A percentile compares a stretch with the other conserved stretches of the same genome.
These are phyloP conservation scores for Cladophialophora exuberans DNA, from an alignment of 2,329 filamentous ascomycete species.

Conservation along the genomic window DNA sequence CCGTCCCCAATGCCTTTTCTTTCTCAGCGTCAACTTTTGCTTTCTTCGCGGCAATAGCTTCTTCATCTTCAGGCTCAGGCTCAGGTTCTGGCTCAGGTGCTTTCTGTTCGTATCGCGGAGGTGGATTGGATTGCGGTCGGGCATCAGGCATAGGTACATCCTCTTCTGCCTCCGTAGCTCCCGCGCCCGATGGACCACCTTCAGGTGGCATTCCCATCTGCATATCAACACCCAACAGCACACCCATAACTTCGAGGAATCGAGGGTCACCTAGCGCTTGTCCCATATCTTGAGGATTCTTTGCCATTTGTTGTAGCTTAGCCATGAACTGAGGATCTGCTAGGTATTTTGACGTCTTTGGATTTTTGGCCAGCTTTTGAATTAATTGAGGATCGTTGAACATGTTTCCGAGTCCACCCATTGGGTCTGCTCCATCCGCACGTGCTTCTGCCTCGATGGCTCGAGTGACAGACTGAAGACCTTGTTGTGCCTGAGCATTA, in stretches of 20 bases:
- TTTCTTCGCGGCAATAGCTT: conserved; percentile 80
- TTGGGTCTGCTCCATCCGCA: conserved; percentile 62
- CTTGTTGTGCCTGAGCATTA: conserved; percentile 91
- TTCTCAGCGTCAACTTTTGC: conserved; percentile 91
- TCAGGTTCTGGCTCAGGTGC: conserved; percentile 68
- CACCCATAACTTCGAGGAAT: conserved; percentile 91
- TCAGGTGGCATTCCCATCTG: conserved; percentile 62
- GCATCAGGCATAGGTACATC: conserved; percentile 80
- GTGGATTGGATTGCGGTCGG: conserved; percentile 50
- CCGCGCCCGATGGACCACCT: conserved; percentile 46
- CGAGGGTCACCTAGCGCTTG: conserved; percentile 85
- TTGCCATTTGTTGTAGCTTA: conserved; percentile 79
- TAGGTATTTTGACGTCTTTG: conserved; percentile 83
- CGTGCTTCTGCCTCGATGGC: conserved; percentile 79
- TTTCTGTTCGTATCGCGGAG: conserved; percentile 46
- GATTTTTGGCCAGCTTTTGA: conserved; percentile 88
- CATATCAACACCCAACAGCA: conserved; percentile 93
- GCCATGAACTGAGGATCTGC: conserved; percentile 85
- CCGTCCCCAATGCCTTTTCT: conserved; percentile 91
- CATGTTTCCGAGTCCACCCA: conserved; percentile 81
- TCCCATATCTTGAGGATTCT: conserved; percentile 76
- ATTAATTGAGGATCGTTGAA: conserved; percentile 92
- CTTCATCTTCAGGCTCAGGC: conserved; percentile 74
- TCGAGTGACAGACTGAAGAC: conserved; percentile 80
- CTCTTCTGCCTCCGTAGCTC: conserved; percentile 61